A percentile compares a stretch with the other conserved stretches of the same genome.
phyloP scores from a whole-genome alignment of 2,329 filamentous ascomycete genomes.

The Albifimbria verrucaria region DNA sequence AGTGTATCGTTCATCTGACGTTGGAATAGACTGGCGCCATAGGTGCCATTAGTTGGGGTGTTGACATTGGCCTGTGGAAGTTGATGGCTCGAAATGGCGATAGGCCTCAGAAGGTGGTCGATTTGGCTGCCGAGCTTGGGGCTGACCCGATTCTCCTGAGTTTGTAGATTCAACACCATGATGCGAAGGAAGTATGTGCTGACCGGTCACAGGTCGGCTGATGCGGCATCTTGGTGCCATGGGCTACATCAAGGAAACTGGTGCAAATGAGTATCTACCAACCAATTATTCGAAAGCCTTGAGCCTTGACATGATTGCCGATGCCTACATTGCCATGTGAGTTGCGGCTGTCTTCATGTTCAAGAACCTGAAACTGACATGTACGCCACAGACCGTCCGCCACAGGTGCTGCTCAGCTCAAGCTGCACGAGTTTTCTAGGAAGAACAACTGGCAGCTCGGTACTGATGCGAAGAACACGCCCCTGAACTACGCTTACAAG shows the following conservation, averaged over 20 bases:
- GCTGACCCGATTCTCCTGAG: slow-evolving; percentile 24
- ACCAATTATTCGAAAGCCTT: slow-evolving; percentile 36
- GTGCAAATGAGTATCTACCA: slow-evolving; percentile 29
- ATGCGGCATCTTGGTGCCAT: slow-evolving; percentile 35
- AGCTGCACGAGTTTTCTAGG: slow-evolving; percentile 27
- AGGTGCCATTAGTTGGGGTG: slow-evolving; percentile 23
- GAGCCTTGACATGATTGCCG: slow-evolving; percentile 28
- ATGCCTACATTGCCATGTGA: slow-evolving; percentile 29
- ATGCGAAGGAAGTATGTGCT: not conserved
- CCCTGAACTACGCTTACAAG: slow-evolving; percentile 29
- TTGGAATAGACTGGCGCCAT: slow-evolving; percentile 25
- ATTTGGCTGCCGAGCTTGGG: slow-evolving; percentile 22
- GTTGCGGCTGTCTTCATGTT: not conserved
- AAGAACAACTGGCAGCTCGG: slow-evolving; percentile 25
- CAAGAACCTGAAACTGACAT: not conserved
- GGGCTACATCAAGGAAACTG: slow-evolving; percentile 35
- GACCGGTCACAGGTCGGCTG: slow-evolving; percentile 20
- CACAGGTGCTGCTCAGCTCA: slow-evolving; percentile 15
- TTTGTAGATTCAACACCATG: slow-evolving; percentile 8
- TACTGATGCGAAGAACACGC: slow-evolving; percentile 22
- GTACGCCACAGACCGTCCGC: slow-evolving; percentile 8
- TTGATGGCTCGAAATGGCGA: slow-evolving; percentile 27
- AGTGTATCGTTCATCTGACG: no score
- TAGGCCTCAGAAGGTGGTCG: slow-evolving; percentile 22
- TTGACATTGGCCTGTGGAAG: slow-evolving; percentile 30